These are phyloP conservation scores for Bassia scoparia DNA, from an alignment of 148 eudicot species.

Conservation along the genomic window DNA sequence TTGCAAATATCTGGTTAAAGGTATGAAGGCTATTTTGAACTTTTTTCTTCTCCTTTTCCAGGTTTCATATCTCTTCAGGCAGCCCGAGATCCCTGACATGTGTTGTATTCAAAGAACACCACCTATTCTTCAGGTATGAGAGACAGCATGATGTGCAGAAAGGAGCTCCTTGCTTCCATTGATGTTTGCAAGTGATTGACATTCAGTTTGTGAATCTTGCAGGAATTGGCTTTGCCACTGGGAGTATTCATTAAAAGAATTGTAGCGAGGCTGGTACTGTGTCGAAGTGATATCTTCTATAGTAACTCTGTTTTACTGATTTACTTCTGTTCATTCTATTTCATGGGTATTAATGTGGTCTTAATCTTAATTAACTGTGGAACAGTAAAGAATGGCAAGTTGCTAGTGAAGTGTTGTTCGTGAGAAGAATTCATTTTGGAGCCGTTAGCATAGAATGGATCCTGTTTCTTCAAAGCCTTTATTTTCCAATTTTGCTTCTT, in stretches of 20 bases:
- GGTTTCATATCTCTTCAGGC: slow-evolving; percentile 77
- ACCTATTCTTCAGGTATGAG: slow-evolving; percentile 64
- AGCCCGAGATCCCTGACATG: slow-evolving; percentile 81
- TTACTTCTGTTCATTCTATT: background rate
- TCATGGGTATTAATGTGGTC: background rate
- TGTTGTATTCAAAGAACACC: slow-evolving; percentile 81
- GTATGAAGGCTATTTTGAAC: background rate
- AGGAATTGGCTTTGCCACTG: slow-evolving; percentile 68
- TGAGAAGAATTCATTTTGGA: slow-evolving; percentile 85
- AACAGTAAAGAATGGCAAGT: slow-evolving; percentile 60
- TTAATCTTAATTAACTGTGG: background rate
- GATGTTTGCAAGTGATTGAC: background rate
- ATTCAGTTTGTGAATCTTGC: slow-evolving; percentile 3
- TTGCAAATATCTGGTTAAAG: background rate
- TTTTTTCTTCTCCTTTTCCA: slow-evolving; percentile 25
- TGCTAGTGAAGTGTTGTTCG: slow-evolving; percentile 57
- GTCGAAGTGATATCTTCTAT: slow-evolving; percentile 55
- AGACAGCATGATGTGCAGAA: background rate
- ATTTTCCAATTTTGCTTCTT: background rate
- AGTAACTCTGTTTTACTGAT: background rate
- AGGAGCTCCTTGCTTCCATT: background rate
- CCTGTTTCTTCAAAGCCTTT: slow-evolving; percentile 41
- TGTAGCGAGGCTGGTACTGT: slow-evolving; percentile 78
- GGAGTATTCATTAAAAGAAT: slow-evolving; percentile 76
- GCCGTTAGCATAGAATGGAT: slow-evolving; percentile 76